Percentiles rank a stretch among this genome's conserved stretches.
Evolutionary conservation across 1,284 basidiomycete species (phyloP).

Genomic region (Farysia itapuensis): DNA sequence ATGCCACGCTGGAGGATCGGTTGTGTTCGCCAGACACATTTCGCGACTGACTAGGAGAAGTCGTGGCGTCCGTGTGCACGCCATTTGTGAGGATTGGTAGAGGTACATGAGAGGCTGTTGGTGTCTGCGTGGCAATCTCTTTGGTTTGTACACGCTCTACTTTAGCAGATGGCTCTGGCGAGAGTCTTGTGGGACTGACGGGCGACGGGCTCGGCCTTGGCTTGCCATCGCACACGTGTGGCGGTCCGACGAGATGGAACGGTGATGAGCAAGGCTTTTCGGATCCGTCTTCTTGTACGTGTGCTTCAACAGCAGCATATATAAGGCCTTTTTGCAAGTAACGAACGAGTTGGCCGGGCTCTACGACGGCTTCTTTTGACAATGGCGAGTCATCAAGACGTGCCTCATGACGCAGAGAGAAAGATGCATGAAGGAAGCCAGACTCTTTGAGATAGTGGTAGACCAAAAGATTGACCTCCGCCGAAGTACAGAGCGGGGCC

Average conservation of each 20-base stretch:
- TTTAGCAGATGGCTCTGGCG: conserved; percentile 29
- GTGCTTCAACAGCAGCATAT: conserved; percentile 54
- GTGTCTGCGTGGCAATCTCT: conserved; percentile 32
- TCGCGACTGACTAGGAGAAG: conserved; percentile 1
- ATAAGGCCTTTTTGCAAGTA: conserved; percentile 56
- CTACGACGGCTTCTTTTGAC: conserved; percentile 51
- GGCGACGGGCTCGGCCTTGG: conserved; percentile 24
- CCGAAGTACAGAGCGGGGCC: conserved; percentile 49
- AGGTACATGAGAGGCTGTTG: not conserved
- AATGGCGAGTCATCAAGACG: conserved; percentile 54
- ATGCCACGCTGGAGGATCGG: conserved; percentile 29
- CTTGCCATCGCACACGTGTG: conserved; percentile 52
- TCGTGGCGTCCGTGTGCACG: conserved; percentile 5
- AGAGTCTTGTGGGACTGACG: conserved; percentile 26
- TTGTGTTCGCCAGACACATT: conserved; percentile 8
- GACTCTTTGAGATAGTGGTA: conserved; percentile 60
- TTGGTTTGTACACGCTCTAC: conserved; percentile 13
- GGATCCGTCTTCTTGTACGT: conserved; percentile 45
- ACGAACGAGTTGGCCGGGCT: conserved; percentile 53
- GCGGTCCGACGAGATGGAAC: conserved; percentile 46
- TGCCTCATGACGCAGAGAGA: conserved; percentile 54
- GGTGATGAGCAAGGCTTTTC: conserved; percentile 51
- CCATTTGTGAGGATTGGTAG: conserved; percentile 17
- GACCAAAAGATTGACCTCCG: conserved; percentile 57
- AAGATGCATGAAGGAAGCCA: conserved; percentile 51